These are phyloP conservation scores for Silene noctiflora DNA, from an alignment of 179 eudicot genomes.

Conservation along the genomic window DNA sequence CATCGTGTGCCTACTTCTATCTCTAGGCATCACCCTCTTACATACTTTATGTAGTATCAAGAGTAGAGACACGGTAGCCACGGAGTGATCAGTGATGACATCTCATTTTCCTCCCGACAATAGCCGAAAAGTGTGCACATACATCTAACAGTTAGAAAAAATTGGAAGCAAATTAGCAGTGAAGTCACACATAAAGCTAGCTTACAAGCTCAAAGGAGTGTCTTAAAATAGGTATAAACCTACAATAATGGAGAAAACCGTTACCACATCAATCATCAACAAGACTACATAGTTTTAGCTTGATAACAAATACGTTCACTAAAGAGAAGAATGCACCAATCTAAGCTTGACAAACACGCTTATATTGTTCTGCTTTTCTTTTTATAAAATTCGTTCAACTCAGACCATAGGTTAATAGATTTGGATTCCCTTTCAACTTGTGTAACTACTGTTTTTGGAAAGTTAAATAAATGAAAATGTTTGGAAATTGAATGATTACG, in stretches of 20 bases:
- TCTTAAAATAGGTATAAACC: neutral
- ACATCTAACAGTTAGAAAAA: neutral
- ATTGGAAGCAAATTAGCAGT: neutral
- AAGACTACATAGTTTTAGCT: neutral
- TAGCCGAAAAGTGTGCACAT: too few species aligned
- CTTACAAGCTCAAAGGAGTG: neutral
- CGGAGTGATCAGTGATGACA: too few species aligned
- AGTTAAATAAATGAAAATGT: neutral
- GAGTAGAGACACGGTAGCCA: too few species aligned
- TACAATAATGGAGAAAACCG: neutral
- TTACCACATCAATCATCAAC: neutral
- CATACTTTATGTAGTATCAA: too few species aligned
- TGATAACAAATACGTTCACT: neutral
- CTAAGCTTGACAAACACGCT: conserved; percentile 5
- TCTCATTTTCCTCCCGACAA: too few species aligned
- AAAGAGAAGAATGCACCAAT: neutral
- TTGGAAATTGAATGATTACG: too few species aligned
- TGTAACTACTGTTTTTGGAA: neutral
- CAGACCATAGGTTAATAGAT: neutral
- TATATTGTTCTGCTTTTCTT: neutral
- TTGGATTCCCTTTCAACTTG: neutral
- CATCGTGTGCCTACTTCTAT: too few species aligned
- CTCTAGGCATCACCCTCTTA: too few species aligned
- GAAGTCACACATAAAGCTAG: neutral
- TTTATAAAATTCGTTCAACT: neutral